Percentiles rank a stretch among this genome's conserved stretches.
Conservation (phyloP, 805 yeast genomes). For the Myxozyma monticola region DNA sequence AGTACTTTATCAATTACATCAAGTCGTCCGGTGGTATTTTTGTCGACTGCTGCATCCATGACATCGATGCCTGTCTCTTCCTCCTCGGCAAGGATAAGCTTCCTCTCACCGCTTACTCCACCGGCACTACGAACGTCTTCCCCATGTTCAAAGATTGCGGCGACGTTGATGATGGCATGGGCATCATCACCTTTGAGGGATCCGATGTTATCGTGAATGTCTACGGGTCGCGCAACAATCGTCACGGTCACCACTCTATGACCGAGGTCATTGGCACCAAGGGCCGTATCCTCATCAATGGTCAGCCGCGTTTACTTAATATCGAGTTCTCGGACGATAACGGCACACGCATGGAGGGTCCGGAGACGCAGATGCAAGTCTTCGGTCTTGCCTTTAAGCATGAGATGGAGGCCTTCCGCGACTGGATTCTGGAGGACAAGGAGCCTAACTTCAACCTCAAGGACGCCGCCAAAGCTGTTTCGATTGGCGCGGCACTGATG, state of each 20-base stretch:
- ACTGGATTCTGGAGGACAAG: constrained; percentile 23
- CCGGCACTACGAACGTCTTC: constrained; percentile 29
- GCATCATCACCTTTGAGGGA: constrained; percentile 26
- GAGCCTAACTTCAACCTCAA: constrained; percentile 23
- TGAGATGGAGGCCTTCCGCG: constrained; percentile 26
- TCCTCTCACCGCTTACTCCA: constrained; percentile 27
- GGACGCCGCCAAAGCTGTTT: constrained; percentile 32
- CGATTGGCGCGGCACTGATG: constrained; percentile 27
- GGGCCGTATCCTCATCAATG: constrained; percentile 30
- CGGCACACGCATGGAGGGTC: constrained; percentile 26
- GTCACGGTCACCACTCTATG: constrained; percentile 32
- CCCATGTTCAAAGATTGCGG: constrained; percentile 31
- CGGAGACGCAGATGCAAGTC: constrained; percentile 20
- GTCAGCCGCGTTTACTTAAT: constrained; percentile 21
- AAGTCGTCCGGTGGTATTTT: constrained; percentile 34
- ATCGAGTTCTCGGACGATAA: constrained; percentile 21
- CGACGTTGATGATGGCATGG: constrained; percentile 33
- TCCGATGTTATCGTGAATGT: constrained; percentile 23
- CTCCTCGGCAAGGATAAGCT: constrained; percentile 26
- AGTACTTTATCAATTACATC: constrained; percentile 28
- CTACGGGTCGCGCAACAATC: constrained; percentile 29
- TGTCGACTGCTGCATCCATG: constrained; percentile 33
- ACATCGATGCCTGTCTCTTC: constrained; percentile 30
- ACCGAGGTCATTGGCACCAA: constrained; percentile 33
- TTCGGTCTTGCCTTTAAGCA: constrained; percentile 18